phyloP scores from a whole-genome alignment of 2,329 filamentous ascomycete species.

The Alternaria novae-zelandiae region DNA sequence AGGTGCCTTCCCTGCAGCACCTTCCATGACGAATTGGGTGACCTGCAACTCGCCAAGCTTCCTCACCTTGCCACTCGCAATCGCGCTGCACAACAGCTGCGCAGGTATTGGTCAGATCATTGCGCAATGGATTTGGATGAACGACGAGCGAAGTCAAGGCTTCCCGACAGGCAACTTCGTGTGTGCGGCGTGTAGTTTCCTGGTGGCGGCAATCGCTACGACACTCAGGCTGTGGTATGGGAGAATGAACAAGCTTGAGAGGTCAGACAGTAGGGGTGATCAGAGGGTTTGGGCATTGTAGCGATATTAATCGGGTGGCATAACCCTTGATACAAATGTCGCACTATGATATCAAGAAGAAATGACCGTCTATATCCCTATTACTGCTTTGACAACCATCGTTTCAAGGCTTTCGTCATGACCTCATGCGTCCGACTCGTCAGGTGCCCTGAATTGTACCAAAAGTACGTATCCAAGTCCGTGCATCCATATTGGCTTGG shows the following conservation, averaged over 20 bases:
- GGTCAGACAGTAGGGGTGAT: background rate
- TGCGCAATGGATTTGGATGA: conserved; percentile 3
- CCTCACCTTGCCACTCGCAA: conserved; percentile 3
- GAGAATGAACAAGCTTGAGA: conserved; percentile 4
- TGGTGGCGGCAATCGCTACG: conserved; percentile 1
- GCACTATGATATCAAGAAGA: background rate
- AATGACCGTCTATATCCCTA: background rate
- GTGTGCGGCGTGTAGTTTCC: background rate
- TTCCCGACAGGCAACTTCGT: background rate
- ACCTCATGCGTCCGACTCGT: conserved; percentile 52
- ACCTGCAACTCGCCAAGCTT: conserved; percentile 6
- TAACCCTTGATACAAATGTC: background rate
- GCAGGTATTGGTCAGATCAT: conserved; percentile 3
- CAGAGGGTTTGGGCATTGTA: conserved; percentile 5
- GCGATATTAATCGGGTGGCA: background rate
- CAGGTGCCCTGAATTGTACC: conserved; percentile 58
- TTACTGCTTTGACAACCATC: conserved; percentile 24
- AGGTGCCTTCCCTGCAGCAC: conserved; percentile 4
- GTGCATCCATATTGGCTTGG: conserved; percentile 56
- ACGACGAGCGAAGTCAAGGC: background rate
- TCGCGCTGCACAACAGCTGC: conserved; percentile 1
- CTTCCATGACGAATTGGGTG: conserved; percentile 9
- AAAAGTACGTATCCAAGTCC: conserved; percentile 54
- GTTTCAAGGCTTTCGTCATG: conserved; percentile 37
- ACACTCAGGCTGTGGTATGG: background rate